A percentile compares a stretch with the other conserved stretches of the same genome.
phyloP scores from a whole-genome alignment of 306 rosid species.

The Castanospermum australe region DNA sequence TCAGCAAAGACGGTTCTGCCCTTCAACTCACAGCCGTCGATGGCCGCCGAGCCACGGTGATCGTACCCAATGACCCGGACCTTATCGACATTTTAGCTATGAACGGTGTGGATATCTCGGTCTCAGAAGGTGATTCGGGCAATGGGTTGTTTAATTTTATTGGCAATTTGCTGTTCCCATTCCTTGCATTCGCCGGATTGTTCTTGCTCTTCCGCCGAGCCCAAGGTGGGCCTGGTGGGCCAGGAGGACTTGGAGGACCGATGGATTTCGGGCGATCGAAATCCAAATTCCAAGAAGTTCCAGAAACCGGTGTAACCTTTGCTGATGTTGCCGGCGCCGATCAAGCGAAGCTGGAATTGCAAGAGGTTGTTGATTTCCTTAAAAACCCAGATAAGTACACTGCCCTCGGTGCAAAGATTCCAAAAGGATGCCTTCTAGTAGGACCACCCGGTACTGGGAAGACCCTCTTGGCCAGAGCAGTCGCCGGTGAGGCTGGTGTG shows the following conservation, averaged over 20 bases:
- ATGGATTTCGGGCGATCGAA: slow-evolving; percentile 80
- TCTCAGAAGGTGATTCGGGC: slow-evolving; percentile 62
- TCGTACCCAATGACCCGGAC: slow-evolving; percentile 71
- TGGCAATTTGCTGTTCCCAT: slow-evolving; percentile 58
- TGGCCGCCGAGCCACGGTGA: slow-evolving; percentile 63
- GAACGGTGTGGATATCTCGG: slow-evolving; percentile 69
- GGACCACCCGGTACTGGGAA: slow-evolving; percentile 87
- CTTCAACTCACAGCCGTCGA: slow-evolving; percentile 70
- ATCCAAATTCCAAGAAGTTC: slow-evolving; percentile 66
- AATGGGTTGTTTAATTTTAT: slow-evolving; percentile 57
- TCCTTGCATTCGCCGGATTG: slow-evolving; percentile 63
- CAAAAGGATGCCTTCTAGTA: slow-evolving; percentile 74
- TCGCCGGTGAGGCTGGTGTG: slow-evolving; percentile 73
- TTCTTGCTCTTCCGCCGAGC: slow-evolving; percentile 64
- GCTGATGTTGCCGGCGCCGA: slow-evolving; percentile 78
- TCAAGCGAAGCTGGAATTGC: slow-evolving; percentile 69
- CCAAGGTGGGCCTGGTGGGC: slow-evolving; percentile 71
- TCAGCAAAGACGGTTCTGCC: slow-evolving; percentile 62
- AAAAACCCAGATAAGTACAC: slow-evolving; percentile 71
- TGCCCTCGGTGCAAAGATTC: slow-evolving; percentile 76
- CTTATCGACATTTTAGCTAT: slow-evolving; percentile 70
- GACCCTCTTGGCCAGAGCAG: slow-evolving; percentile 78
- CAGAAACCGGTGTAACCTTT: slow-evolving; percentile 57
- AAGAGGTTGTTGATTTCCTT: slow-evolving; percentile 68
- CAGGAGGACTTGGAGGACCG: slow-evolving; percentile 70